Base-by-base conservation (phyloP, 306 rosid genomes). In the Calophaca sinica region DNA sequence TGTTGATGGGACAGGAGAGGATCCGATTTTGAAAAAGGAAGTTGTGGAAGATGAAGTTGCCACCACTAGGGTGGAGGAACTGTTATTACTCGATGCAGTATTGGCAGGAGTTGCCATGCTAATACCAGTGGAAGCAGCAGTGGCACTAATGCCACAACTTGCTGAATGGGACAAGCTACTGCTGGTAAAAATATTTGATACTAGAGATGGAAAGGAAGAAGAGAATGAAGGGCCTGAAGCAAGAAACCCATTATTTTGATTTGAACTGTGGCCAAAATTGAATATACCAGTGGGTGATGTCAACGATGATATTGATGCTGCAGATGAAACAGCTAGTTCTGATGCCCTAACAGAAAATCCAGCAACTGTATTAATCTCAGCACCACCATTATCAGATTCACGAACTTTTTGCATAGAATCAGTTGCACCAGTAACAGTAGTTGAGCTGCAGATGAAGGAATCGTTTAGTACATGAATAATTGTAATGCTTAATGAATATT, bases 381-480 rank as follows among this genome's bases (percentile, higher is more conserved):
- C 41, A 72, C 71, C 86, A 68, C 82, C 84, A 72, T 78, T 81
- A 50, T 58, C 83, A 9, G 86, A 76, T 50, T 74, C 86, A 9
- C 51, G 42, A 35, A 62, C 81, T 79, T 81, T 85, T 12, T 59
- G 69, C 45, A 72, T 7, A 51, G 80, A 69, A 62, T 66, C 80
- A 62, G 76, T 79, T 26, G 72, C 72, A 29, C 83, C 79, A 45
- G 70, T 42, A 33, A 69, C 73, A 71, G 44, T 64, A 41, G 77
- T 79, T 15, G 82, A 76, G 84, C 99, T 91, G 94, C 85, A 90
- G 46, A 59, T 10, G 49, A 71, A 75, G 45, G 36, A 55, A 5
- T 65, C 44, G 50, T 75, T 70, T 44, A 76, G 74, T 58, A 61
- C 68, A 67, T 29, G 41, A 67, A 71, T 45, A 26, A 61, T 12